A percentile compares a stretch with the other conserved stretches of the same genome.
These are phyloP conservation scores for Lentinula lateritia DNA, from an alignment of 768 basidiomycete genomes.

Conservation along the genomic window DNA sequence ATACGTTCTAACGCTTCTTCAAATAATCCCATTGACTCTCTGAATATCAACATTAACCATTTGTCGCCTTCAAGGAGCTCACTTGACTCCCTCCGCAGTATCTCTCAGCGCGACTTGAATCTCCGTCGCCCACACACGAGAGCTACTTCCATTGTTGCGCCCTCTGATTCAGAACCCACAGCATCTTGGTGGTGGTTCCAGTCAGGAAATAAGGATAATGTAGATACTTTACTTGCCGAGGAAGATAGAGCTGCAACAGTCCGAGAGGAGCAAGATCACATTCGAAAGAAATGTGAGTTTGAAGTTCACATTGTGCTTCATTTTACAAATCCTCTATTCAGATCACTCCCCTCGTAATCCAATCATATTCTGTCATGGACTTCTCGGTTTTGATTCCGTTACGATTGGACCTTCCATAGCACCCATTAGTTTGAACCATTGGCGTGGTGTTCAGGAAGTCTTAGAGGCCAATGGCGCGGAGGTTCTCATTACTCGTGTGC, in stretches of 20 bases:
- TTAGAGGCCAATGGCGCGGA: constrained; percentile 84
- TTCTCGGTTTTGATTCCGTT: constrained; percentile 85
- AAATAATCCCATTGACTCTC: constrained; percentile 18
- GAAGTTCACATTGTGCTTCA: not conserved
- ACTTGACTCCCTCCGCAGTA: constrained; percentile 51
- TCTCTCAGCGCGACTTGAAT: constrained; percentile 25
- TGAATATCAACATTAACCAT: constrained; percentile 30
- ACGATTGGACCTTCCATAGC: constrained; percentile 73
- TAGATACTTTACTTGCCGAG: constrained; percentile 41
- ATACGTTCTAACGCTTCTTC: constrained; percentile 6
- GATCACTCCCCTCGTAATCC: constrained; percentile 80
- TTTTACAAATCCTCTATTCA: constrained; percentile 22
- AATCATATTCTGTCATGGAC: constrained; percentile 92
- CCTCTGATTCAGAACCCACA: constrained; percentile 12
- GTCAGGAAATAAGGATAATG: constrained; percentile 38
- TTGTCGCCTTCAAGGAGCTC: constrained; percentile 44
- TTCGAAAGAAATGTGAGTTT: constrained; percentile 57
- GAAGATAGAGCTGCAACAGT: constrained; percentile 48
- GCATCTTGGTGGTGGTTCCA: constrained; percentile 49
- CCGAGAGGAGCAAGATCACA: constrained; percentile 38
- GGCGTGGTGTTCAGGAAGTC: constrained; percentile 95
- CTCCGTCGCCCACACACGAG: constrained; percentile 21
- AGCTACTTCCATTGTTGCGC: constrained; percentile 17
- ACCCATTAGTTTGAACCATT: constrained; percentile 72
- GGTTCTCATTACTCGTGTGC: constrained; percentile 90